A percentile compares a stretch with the other conserved stretches of the same genome.
phyloP scores from a whole-genome alignment of 495 filamentous ascomycete genomes.

The Penicillium pulvis region DNA sequence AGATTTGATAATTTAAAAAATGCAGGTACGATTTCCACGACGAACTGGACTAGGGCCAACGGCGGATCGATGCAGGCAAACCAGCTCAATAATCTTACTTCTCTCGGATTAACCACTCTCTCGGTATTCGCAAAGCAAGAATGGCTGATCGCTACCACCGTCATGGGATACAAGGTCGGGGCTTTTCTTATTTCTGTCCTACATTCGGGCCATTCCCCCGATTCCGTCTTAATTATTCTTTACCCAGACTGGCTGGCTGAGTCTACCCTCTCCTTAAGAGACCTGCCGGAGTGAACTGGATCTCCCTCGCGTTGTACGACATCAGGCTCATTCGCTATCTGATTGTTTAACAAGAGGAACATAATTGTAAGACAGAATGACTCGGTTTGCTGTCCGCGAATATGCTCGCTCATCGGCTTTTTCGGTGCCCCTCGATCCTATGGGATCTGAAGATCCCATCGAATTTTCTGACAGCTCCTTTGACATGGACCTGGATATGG shows the following conservation, averaged over 20 bases:
- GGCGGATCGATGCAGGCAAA: conserved; percentile 12
- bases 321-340: conserved; percentile 8
- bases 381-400: conserved; percentile 5
- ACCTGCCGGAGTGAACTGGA: neutral
- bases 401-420: conserved; percentile 2
- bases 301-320: conserved; percentile 8
- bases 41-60: conserved; percentile 7
- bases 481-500: conserved; percentile 9
- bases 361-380: conserved; percentile 7
- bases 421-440: conserved; percentile 7
- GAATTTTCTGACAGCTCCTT: conserved; percentile 3
- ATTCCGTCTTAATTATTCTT: neutral
- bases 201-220: neutral
- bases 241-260: neutral
- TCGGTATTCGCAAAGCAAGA: neutral
- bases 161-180: conserved; percentile 7
- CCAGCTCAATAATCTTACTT: neutral
- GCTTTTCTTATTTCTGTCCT: conserved; percentile 12
- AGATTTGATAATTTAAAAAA: neutral
- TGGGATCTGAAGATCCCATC: conserved; percentile 11
- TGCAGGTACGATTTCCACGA: neutral
- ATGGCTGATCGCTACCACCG: conserved; percentile 1
- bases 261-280: conserved; percentile 8
- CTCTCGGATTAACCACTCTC: conserved; percentile 4
- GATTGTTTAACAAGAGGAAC: conserved; percentile 13